Conservation (phyloP, 495 filamentous ascomycete species). For the Talaromyces wortmannii region DNA sequence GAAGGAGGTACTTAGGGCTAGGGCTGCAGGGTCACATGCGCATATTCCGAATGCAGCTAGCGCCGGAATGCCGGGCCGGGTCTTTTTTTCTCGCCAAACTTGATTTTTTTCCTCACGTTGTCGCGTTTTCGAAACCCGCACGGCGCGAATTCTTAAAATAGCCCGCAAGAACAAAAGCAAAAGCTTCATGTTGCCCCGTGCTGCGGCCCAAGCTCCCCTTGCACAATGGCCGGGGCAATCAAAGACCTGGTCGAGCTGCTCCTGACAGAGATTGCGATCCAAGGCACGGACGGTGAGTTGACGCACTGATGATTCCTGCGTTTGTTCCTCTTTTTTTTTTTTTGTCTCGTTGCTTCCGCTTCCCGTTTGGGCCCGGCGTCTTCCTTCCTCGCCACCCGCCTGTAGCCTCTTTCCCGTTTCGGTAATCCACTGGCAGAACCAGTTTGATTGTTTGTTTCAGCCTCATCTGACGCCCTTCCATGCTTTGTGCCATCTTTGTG, state of each 20-base stretch:
- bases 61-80: not conserved
- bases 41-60: not conserved
- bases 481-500: no score
- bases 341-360: no score
- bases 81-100: not conserved
- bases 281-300: constrained; percentile 62
- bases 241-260: constrained; percentile 67
- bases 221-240: constrained; percentile 54
- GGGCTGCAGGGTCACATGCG: not conserved
- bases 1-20: no score
- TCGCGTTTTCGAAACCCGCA: not conserved
- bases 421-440: not conserved
- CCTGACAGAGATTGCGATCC: constrained; percentile 63
- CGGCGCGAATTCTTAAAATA: not conserved
- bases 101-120: not conserved
- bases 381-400: not conserved
- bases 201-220: not conserved
- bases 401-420: not conserved
- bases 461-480: no score
- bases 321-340: not conserved
- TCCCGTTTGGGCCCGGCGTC: not conserved
- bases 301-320: constrained; percentile 1
- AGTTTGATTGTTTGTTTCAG: no score
- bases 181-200: not conserved
- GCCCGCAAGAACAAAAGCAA: not conserved